Evolutionary conservation across 805 yeast species (phyloP).

Genomic region (Nakazawaea holstii): DNA sequence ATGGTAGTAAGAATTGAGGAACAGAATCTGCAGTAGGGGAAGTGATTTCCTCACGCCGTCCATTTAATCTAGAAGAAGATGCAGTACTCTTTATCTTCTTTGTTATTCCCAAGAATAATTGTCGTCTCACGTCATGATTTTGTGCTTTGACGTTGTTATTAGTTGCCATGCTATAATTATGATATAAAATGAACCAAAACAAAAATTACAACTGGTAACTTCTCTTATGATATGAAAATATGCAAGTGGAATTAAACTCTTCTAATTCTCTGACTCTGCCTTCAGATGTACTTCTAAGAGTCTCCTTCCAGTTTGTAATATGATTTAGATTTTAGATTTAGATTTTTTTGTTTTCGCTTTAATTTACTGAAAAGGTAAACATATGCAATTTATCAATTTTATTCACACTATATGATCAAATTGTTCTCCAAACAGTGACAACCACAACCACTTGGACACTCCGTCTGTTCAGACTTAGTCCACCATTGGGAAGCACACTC

Average conservation of each 20-base stretch:
- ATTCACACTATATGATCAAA: background rate
- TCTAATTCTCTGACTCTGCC: no score
- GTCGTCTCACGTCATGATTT: conserved; percentile 26
- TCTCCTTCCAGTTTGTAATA: no score
- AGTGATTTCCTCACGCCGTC: background rate
- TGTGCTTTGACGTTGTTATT: conserved; percentile 11
- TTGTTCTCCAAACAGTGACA: conserved; percentile 49
- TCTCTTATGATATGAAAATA: no score
- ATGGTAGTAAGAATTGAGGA: background rate
- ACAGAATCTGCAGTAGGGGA: background rate
- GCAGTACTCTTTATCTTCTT: conserved; percentile 16
- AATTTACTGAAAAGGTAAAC: background rate
- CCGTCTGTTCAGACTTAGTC: conserved; percentile 35
- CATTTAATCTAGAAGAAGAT: background rate
- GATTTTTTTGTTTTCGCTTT: background rate
- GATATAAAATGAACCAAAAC: background rate
- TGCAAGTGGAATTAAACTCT: no score
- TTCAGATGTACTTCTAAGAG: no score
- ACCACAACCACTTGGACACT: conserved; percentile 86
- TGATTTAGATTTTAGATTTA: no score
- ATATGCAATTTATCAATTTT: no score
- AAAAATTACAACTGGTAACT: no score
- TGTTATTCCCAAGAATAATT: conserved; percentile 28
- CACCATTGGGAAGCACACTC: conserved; percentile 83
- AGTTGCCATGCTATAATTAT: background rate